These are phyloP conservation scores for Rutidosis leptorrhynchoides DNA, from an alignment of 129 eudicot genomes.

Conservation along the genomic window DNA sequence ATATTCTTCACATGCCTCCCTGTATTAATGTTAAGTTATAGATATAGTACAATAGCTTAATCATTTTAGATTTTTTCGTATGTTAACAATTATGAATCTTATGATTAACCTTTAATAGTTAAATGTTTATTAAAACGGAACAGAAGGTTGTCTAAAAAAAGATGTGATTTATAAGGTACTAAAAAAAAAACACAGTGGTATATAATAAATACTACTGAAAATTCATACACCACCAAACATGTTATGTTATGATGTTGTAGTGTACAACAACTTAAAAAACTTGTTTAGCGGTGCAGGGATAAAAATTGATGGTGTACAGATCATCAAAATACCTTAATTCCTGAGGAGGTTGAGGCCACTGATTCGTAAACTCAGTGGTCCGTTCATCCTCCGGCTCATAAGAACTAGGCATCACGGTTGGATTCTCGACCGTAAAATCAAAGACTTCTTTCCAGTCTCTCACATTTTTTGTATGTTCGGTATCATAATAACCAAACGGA, in stretches of 20 bases:
- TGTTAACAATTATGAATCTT: too few relatives aligned
- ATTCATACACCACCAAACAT: too few relatives aligned
- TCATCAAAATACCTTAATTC: constrained; percentile 50
- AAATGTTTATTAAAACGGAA: too few relatives aligned
- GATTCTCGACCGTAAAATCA: constrained; percentile 43
- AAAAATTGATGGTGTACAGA: too few relatives aligned
- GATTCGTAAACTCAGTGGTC: constrained; percentile 32
- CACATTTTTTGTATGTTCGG: constrained; percentile 61
- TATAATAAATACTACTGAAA: too few relatives aligned
- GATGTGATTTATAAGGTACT: too few relatives aligned
- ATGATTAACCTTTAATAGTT: too few relatives aligned
- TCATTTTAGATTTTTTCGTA: not conserved
- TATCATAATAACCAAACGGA: constrained; percentile 53
- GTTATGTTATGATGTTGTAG: too few relatives aligned
- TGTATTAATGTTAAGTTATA: constrained; percentile 13
- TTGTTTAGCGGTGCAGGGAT: too few relatives aligned
- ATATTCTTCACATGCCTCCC: constrained; percentile 52
- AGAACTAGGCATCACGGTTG: constrained; percentile 45
- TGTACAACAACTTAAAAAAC: too few relatives aligned
- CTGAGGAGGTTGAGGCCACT: constrained; percentile 56
- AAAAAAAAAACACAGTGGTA: too few relatives aligned
- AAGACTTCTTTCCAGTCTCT: constrained; percentile 77
- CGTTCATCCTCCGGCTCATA: constrained; percentile 35
- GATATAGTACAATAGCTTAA: not conserved
- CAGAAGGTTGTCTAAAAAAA: too few relatives aligned